Evolutionary conservation across 192 early-diverging fungal genomes (phyloP).

Genomic region (Kickxella alabastrina): DNA sequence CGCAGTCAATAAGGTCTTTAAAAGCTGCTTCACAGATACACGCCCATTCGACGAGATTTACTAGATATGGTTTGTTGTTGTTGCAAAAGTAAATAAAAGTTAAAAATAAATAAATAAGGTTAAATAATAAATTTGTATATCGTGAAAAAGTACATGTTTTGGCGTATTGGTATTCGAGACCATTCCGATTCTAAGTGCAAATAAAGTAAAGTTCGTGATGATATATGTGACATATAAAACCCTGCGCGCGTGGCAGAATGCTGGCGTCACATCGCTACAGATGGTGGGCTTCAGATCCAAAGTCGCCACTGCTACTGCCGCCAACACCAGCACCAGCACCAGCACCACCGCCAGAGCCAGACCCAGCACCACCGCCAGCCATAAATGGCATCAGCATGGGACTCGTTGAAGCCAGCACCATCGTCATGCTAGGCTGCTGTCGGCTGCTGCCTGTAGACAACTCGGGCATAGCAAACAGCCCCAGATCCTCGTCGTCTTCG

Average conservation of each 20-base stretch:
- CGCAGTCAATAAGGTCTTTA: conserved; percentile 82
- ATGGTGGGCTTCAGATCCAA: conserved; percentile 4
- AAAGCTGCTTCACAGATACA: conserved; percentile 91
- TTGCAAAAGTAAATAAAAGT: neutral
- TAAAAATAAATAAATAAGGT: neutral
- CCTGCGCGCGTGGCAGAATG: no score
- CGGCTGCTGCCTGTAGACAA: conserved; percentile 6
- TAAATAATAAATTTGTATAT: neutral
- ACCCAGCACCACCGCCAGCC: neutral
- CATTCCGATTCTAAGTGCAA: no score
- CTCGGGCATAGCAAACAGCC: conserved; percentile 41
- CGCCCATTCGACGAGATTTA: conserved; percentile 95
- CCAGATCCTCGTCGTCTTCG: conserved; percentile 44
- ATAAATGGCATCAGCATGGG: conserved; percentile 39
- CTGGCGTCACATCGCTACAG: neutral
- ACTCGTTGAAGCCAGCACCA: conserved; percentile 40
- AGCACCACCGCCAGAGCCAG: no score
- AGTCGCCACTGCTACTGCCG: neutral
- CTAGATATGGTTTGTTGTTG: conserved; percentile 22
- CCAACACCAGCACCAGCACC: no score
- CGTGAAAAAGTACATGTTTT: no score
- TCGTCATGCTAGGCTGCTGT: conserved; percentile 26
- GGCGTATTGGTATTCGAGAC: no score
- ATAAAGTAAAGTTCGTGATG: neutral
- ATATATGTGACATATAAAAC: no score